A percentile compares a stretch with the other conserved stretches of the same genome.
Evolutionary conservation across 176 grass and related monocot genomes (phyloP).

Genomic region (Elymus sibiricus): DNA sequence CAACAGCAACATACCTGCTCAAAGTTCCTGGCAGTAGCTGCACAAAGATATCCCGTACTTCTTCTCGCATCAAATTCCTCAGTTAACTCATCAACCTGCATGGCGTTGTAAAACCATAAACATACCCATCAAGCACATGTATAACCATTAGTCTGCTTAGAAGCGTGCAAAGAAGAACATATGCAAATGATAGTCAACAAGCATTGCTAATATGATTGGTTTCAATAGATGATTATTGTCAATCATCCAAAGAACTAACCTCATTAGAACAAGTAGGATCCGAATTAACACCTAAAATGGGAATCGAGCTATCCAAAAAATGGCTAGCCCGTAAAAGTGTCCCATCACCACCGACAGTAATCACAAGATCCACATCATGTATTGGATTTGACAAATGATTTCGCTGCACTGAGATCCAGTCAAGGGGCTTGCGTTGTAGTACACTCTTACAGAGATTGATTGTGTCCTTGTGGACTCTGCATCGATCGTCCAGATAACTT

Average conservation of each 20-base stretch:
- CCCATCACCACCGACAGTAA: slow-evolving; percentile 84
- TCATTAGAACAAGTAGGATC: slow-evolving; percentile 76
- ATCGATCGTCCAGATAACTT: slow-evolving; percentile 72
- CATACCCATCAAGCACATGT: neutral
- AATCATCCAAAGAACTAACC: slow-evolving; percentile 32
- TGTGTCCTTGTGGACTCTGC: slow-evolving; percentile 76
- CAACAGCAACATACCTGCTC: slow-evolving; percentile 53
- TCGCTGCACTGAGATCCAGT: slow-evolving; percentile 58
- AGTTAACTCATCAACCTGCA: slow-evolving; percentile 75
- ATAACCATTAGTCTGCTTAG: neutral
- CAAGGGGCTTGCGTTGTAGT: slow-evolving; percentile 42
- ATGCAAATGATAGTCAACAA: slow-evolving; percentile 1
- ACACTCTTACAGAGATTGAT: slow-evolving; percentile 63
- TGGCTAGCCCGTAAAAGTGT: slow-evolving; percentile 84
- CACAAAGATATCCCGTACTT: slow-evolving; percentile 95
- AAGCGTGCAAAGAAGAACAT: neutral
- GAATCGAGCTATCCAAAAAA: slow-evolving; percentile 69
- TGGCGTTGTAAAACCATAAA: slow-evolving; percentile 12
- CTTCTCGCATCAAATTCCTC: slow-evolving; percentile 90
- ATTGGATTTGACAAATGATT: slow-evolving; percentile 59
- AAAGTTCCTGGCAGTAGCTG: slow-evolving; percentile 70
- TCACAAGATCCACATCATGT: slow-evolving; percentile 75
- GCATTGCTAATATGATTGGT: neutral
- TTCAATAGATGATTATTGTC: neutral
- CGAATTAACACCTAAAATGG: slow-evolving; percentile 89